These are phyloP conservation scores for Acephala macrosclerotiorum DNA, from an alignment of 2,329 filamentous ascomycete genomes.

Conservation along the genomic window DNA sequence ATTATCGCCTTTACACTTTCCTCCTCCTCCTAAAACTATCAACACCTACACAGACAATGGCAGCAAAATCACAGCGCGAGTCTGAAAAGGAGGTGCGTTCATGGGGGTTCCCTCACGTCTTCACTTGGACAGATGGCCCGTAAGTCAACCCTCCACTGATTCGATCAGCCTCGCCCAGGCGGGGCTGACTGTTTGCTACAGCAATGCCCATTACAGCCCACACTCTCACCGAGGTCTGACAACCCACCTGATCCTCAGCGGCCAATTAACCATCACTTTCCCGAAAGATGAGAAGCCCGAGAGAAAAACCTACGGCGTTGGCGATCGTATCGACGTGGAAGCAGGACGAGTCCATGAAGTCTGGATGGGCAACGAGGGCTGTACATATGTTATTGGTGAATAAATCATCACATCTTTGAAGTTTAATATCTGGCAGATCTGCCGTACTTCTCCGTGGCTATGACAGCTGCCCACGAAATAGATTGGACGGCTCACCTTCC, in stretches of 20 bases:
- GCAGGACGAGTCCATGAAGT: conserved; percentile 71
- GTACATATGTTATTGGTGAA: conserved; percentile 72
- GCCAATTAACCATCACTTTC: conserved; percentile 71
- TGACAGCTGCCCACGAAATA: not conserved
- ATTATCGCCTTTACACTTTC: not conserved
- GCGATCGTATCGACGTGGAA: conserved; percentile 71
- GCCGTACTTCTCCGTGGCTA: not conserved
- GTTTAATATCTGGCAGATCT: not conserved
- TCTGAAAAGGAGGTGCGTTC: conserved; percentile 68
- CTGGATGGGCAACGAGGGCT: conserved; percentile 70
- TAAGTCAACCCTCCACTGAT: conserved; percentile 50
- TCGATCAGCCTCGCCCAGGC: conserved; percentile 17
- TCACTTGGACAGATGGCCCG: conserved; percentile 76
- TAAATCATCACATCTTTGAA: conserved; percentile 37
- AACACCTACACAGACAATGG: conserved; percentile 24
- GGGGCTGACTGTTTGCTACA: conserved; percentile 45
- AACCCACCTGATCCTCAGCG: conserved; percentile 72
- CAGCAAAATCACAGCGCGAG: conserved; percentile 51
- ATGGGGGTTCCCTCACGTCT: conserved; percentile 75
- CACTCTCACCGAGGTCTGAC: conserved; percentile 71
- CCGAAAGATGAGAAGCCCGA: conserved; percentile 61
- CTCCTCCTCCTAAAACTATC: not conserved
- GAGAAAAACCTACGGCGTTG: conserved; percentile 66
- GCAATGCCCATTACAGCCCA: conserved; percentile 72
- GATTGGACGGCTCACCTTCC: not conserved